A percentile compares a stretch with the other conserved stretches of the same genome.
phyloP scores from a whole-genome alignment of 306 rosid species.

The Casuarina cunninghamiana region DNA sequence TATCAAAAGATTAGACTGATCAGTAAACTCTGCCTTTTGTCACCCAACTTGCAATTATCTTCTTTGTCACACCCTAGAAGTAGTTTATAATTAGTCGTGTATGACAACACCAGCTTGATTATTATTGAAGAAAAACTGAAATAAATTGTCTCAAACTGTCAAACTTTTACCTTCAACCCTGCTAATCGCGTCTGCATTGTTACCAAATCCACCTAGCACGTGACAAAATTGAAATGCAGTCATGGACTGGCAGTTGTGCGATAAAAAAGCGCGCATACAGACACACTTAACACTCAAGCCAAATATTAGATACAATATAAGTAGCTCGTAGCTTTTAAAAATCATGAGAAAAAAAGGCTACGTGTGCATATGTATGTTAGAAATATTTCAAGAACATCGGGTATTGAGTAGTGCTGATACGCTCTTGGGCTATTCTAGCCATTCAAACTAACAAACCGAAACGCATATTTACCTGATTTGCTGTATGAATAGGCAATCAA shows the following conservation, averaged over 20 bases:
- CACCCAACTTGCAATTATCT: neutral
- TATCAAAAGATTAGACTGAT: neutral
- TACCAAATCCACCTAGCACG: slow-evolving; percentile 54
- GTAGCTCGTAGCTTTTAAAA: neutral
- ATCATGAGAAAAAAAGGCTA: neutral
- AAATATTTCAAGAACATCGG: neutral
- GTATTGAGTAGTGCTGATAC: neutral
- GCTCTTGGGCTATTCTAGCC: neutral
- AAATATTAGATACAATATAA: neutral
- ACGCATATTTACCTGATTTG: slow-evolving; percentile 37
- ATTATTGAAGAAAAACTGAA: neutral
- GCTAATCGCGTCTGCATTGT: slow-evolving; percentile 37
- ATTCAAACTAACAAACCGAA: neutral
- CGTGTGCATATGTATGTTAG: neutral
- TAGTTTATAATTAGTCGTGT: neutral
- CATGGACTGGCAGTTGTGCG: neutral
- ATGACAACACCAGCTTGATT: neutral
- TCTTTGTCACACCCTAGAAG: neutral
- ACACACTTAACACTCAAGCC: neutral
- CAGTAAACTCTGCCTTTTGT: neutral
- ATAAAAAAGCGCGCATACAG: too few species aligned
- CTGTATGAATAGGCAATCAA: slow-evolving; percentile 46
- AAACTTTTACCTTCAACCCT: slow-evolving; percentile 60
- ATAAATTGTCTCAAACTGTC: neutral
- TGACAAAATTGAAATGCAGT: slow-evolving; percentile 10